Base-by-base conservation (phyloP, 345 rosid genomes). In the Microthlaspi erraticum region DNA sequence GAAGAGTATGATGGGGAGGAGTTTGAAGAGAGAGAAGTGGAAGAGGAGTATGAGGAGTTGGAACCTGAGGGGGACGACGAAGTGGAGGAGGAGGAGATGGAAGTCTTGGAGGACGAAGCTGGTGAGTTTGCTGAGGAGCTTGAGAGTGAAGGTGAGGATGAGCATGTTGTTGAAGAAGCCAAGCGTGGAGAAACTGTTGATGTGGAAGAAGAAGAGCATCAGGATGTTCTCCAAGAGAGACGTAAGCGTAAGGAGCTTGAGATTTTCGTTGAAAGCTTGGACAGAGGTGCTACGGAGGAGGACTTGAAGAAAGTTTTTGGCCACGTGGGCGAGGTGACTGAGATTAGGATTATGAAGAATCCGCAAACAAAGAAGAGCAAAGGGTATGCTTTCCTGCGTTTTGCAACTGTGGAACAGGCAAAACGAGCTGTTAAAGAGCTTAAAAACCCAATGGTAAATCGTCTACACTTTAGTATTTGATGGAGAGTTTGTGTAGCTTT, bases 341-440 rank as follows among this genome's bases (percentile, higher is more conserved):
- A 94, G 77, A 81, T 88, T 64, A 88, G 98, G 85, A 81, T 94
- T 67, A 79, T 87, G 92, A 89, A 86, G 97, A 88, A 88, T 66
- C 85, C 93, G 13, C 96, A 87, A 71, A 89, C 99, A 54, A 94
- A 83, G 81, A 94, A 88, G 78, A 94, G 93, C 77, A 89, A 94
- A 71, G 99, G 99, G 10, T 94, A 87, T 84, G 99, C 99, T 20
- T 94, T 94, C 81, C 76, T 94, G 78, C 96, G 99, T 33, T 94
- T 91, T 86, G 92, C 98, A 8, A 79, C 85, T 60, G 84, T 87
- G 44, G 97, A 88, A 79, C 99, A 94, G 81, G 99, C 99, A 71
- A 91, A 83, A 79, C 83, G 79, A 73, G 99, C 98, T 73, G 87
- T 87, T 58, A 82, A 78, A 8, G 93, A 88, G 73, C 86, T 91